Evolutionary conservation across 495 filamentous ascomycete genomes (phyloP).

Genomic region (Daldinia decipiens): DNA sequence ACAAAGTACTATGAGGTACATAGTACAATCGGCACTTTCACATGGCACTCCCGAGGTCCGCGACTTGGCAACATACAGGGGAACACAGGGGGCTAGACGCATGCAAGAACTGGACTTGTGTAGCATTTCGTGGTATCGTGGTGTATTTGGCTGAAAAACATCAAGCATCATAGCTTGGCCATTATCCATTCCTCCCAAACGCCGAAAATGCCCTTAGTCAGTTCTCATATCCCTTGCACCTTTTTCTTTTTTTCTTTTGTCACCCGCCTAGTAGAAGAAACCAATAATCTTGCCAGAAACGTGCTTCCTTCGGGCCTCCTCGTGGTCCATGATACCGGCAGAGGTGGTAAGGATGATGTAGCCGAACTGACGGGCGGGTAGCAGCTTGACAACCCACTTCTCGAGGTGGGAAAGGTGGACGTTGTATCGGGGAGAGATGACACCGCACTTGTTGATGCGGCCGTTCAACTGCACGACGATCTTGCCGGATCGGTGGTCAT

Average conservation of each 20-base stretch:
- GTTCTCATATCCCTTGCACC: constrained; percentile 39
- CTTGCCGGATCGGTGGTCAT: constrained; percentile 90
- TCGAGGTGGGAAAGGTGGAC: constrained; percentile 95
- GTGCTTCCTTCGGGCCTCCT: constrained; percentile 98
- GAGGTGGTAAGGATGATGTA: constrained; percentile 99
- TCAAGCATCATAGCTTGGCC: constrained; percentile 35
- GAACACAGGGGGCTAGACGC: neutral
- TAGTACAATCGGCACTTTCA: constrained; percentile 18
- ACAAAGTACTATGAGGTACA: neutral
- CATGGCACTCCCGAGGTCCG: constrained; percentile 20
- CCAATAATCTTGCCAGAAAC: constrained; percentile 95
- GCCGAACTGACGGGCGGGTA: constrained; percentile 99
- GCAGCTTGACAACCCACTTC: constrained; percentile 98
- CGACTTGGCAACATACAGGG: constrained; percentile 15
- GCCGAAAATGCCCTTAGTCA: constrained; percentile 46
- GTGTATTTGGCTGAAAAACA: constrained; percentile 40
- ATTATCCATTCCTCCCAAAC: constrained; percentile 44
- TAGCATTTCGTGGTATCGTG: constrained; percentile 48
- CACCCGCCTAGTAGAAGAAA: constrained; percentile 85
- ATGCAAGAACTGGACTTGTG: constrained; percentile 36
- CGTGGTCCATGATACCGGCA: constrained; percentile 99
- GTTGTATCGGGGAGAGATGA: constrained; percentile 99
- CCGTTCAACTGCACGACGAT: constrained; percentile 55
- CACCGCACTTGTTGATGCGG: constrained; percentile 98
- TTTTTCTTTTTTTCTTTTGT: constrained; percentile 29